Evolutionary conservation across 139 green algal genomes (phyloP).

Genomic region (Diplosphaera chodatii): DNA sequence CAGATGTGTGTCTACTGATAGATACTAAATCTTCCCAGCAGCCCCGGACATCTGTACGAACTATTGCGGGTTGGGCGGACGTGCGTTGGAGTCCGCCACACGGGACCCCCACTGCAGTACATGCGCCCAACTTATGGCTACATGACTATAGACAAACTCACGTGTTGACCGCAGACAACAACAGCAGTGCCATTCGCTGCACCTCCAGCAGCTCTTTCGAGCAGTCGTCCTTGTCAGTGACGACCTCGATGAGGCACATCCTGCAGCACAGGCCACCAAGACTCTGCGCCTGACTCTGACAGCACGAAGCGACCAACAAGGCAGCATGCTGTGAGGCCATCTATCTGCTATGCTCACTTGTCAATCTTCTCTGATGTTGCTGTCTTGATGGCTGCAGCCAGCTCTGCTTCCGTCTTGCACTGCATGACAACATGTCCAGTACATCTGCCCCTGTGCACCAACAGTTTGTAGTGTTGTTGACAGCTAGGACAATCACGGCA

Average conservation of each 20-base stretch:
- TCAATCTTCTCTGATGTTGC: constrained; percentile 27
- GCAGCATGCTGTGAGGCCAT: too few species aligned
- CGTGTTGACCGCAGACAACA: too few species aligned
- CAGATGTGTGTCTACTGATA: too few species aligned
- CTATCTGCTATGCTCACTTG: constrained; percentile 12
- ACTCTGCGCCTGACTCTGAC: not conserved
- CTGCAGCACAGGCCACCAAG: not conserved
- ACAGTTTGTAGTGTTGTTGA: not conserved
- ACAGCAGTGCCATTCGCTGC: too few species aligned
- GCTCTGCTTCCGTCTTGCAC: constrained; percentile 52
- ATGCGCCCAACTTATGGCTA: too few species aligned
- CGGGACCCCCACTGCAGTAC: constrained; percentile 53
- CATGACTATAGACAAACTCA: too few species aligned
- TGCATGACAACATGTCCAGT: constrained; percentile 8
- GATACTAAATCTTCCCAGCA: too few species aligned
- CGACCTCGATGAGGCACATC: constrained; percentile 67
- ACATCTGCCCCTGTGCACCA: not conserved
- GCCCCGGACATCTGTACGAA: too few species aligned
- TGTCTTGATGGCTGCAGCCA: constrained; percentile 42
- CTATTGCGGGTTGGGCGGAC: constrained; percentile 23
- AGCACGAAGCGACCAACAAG: too few species aligned
- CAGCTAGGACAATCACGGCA: too few species aligned
- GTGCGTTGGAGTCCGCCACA: constrained; percentile 59
- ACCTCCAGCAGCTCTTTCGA: constrained; percentile 68
- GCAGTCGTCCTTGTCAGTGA: constrained; percentile 60